Conservation (phyloP, 352 stramenopile genomes). For the Pythium periplocum region DNA sequence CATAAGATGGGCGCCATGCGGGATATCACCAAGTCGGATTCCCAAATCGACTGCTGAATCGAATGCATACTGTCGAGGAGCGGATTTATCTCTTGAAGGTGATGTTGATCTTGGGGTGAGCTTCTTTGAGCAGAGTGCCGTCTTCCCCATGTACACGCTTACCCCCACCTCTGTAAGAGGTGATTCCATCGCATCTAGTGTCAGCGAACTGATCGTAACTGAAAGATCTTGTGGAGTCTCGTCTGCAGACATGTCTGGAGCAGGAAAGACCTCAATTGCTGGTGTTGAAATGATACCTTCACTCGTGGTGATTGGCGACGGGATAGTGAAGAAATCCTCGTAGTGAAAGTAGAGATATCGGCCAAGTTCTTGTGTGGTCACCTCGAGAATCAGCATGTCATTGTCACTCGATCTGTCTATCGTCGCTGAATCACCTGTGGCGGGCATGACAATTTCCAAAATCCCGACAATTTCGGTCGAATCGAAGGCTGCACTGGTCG, state of each 20-base stretch:
- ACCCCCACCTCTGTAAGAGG: constrained; percentile 13
- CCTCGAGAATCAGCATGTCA: constrained; percentile 61
- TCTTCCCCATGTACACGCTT: constrained; percentile 27
- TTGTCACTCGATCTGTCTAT: constrained; percentile 24
- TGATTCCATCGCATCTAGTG: constrained; percentile 1
- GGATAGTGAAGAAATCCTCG: constrained; percentile 51
- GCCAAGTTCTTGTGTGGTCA: constrained; percentile 54
- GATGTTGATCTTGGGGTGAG: constrained; percentile 13
- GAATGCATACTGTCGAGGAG: constrained; percentile 9
- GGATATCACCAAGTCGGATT: constrained; percentile 57
- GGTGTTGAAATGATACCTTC: neutral
- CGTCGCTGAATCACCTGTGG: constrained; percentile 6
- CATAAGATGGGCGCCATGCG: constrained; percentile 67
- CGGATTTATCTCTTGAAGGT: constrained; percentile 17
- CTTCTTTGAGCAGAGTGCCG: constrained; percentile 12
- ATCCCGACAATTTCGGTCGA: constrained; percentile 43
- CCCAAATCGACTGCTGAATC: constrained; percentile 10
- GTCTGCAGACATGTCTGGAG: constrained; percentile 2
- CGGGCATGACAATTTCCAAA: constrained; percentile 53
- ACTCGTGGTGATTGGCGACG: neutral
- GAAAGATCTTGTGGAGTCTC: constrained; percentile 2
- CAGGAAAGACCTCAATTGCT: constrained; percentile 16
- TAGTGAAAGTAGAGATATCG: constrained; percentile 79
- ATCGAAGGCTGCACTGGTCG: constrained; percentile 16
- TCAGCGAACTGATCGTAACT: constrained; percentile 7